Evolutionary conservation across 768 basidiomycete genomes (phyloP).

Genomic region (Lactarius psammicola): DNA sequence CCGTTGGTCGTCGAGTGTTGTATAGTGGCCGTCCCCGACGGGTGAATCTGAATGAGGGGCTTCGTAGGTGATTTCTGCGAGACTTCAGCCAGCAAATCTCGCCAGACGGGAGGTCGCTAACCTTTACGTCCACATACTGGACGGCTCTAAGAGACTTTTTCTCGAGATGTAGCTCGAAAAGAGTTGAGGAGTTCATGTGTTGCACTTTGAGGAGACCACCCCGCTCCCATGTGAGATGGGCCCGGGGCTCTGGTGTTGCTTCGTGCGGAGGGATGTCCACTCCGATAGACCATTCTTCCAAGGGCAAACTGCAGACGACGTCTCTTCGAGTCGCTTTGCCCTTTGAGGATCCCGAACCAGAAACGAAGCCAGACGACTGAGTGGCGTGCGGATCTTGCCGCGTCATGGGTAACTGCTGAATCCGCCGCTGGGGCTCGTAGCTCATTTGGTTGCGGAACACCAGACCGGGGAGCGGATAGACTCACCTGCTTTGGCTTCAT

Average conservation of each 20-base stretch:
- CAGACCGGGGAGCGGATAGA: not conserved
- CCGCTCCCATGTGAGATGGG: conserved; percentile 7
- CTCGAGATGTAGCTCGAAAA: conserved; percentile 16
- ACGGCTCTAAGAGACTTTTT: not conserved
- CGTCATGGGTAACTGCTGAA: not conserved
- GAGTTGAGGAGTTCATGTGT: not conserved
- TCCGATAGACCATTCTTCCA: conserved; percentile 20
- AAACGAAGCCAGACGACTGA: conserved; percentile 12
- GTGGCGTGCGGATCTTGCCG: conserved; percentile 5
- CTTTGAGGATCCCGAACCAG: not conserved
- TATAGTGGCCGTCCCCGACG: not conserved
- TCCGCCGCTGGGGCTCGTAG: not conserved
- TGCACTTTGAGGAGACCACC: conserved; percentile 7
- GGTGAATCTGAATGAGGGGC: conserved; percentile 15
- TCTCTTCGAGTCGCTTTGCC: not conserved
- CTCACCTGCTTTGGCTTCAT: conserved; percentile 21
- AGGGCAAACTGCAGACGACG: not conserved
- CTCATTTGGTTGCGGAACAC: conserved; percentile 3
- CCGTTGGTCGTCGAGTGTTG: not conserved
- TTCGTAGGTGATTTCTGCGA: not conserved
- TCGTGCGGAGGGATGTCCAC: not conserved
- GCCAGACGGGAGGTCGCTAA: not conserved
- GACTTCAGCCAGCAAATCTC: not conserved
- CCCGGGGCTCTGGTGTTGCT: not conserved
- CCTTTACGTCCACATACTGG: conserved; percentile 14